Conservation (phyloP, 2,329 filamentous ascomycete genomes). For the Aspergillus cejpii region DNA sequence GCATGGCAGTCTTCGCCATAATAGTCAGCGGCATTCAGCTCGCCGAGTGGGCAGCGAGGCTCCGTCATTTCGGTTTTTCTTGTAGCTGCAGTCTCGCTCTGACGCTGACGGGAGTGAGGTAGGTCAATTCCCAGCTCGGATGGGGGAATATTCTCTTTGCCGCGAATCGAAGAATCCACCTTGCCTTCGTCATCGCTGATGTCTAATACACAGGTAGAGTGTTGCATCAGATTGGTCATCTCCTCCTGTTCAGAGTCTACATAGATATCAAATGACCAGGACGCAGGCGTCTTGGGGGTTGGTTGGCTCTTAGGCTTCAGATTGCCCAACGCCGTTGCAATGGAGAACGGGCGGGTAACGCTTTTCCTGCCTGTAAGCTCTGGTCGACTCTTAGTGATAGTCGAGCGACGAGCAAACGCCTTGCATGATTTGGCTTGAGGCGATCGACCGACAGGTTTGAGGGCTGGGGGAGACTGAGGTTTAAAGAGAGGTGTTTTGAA, state of each 20-base stretch:
- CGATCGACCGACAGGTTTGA: constrained; percentile 72
- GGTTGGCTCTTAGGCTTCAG: constrained; percentile 47
- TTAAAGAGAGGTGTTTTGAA: constrained; percentile 31
- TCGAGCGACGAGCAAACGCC: constrained; percentile 60
- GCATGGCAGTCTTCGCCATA: constrained; percentile 61
- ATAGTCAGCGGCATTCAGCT: constrained; percentile 62
- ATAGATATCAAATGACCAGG: constrained; percentile 90
- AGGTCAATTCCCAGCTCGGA: constrained; percentile 53
- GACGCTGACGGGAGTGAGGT: constrained; percentile 35
- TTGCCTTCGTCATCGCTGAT: constrained; percentile 75
- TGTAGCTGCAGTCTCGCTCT: constrained; percentile 20
- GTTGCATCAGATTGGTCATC: constrained; percentile 86
- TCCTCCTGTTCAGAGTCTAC: constrained; percentile 87
- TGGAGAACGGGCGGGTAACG: constrained; percentile 62
- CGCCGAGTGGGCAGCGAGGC: constrained; percentile 59
- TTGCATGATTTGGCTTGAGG: constrained; percentile 66
- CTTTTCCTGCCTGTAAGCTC: constrained; percentile 53
- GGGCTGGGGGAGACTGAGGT: constrained; percentile 48
- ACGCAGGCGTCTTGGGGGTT: constrained; percentile 42
- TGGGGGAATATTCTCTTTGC: constrained; percentile 93
- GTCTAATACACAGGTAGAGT: constrained; percentile 78
- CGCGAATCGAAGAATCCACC: constrained; percentile 50
- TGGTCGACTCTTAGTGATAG: constrained; percentile 59
- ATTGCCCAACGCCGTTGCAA: constrained; percentile 64
- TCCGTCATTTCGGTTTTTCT: constrained; percentile 53